Conservation (phyloP, 2,329 filamentous ascomycete genomes). For the Botryotinia narcissicola region DNA sequence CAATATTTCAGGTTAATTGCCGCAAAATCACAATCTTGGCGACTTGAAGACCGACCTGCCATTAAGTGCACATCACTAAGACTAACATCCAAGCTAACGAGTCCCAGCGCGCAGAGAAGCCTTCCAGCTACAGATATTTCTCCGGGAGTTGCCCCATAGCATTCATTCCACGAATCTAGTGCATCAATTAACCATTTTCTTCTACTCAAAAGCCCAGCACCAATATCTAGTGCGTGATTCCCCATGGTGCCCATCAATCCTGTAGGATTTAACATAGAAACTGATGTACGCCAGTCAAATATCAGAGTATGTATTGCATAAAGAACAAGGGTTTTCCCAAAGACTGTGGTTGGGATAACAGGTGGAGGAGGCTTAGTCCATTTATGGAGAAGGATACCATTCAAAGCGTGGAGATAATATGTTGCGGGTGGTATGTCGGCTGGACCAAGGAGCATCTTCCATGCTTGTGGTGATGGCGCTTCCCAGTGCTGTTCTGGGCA, state of each 20-base stretch:
- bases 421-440: constrained; percentile 28
- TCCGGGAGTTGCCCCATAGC: constrained; percentile 24
- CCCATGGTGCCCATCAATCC: constrained; percentile 33
- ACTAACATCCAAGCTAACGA: constrained; percentile 32
- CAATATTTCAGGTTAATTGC: constrained; percentile 35
- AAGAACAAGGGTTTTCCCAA: constrained; percentile 34
- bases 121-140: constrained; percentile 22
- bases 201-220: constrained; percentile 27
- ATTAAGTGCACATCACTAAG: constrained; percentile 36
- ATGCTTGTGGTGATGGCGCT: constrained; percentile 28
- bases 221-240: constrained; percentile 32
- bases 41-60: constrained; percentile 31
- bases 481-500: constrained; percentile 34
- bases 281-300: constrained; percentile 36
- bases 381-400: constrained; percentile 34
- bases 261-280: constrained; percentile 35
- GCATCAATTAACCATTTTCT: constrained; percentile 32
- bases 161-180: constrained; percentile 33
- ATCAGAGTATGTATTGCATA: constrained; percentile 36
- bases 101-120: constrained; percentile 32
- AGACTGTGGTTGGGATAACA: constrained; percentile 27
- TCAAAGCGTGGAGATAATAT: constrained; percentile 35
- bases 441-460: constrained; percentile 31
- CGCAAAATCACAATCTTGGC: constrained; percentile 33
- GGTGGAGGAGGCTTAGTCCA: constrained; percentile 34